Percentiles rank a stretch among this genome's conserved stretches.
Evolutionary conservation across 306 rosid species (phyloP).

Genomic region (Canavalia gladiata): DNA sequence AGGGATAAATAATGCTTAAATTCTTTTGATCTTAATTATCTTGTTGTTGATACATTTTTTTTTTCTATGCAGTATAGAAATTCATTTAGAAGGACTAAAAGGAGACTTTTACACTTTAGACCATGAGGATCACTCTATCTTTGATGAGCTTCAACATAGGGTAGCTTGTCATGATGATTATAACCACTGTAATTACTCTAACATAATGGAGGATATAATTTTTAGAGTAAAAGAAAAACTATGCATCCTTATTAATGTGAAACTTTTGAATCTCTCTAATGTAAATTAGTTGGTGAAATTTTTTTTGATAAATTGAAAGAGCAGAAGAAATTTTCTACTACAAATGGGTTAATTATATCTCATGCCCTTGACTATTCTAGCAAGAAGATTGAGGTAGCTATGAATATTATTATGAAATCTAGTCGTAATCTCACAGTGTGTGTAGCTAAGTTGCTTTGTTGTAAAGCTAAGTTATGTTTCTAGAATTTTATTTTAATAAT

Average conservation of each 20-base stretch:
- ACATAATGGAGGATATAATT: conserved; percentile 75
- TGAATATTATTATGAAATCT: conserved; percentile 6
- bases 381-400: conserved; percentile 49
- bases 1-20: too few relatives aligned
- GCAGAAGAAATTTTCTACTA: conserved; percentile 31
- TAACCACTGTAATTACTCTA: conserved; percentile 27
- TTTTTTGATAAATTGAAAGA: conserved; percentile 50
- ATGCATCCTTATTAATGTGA: conserved; percentile 72
- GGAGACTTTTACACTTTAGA: conserved; percentile 33
- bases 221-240: conserved; percentile 53
- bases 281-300: conserved; percentile 71
- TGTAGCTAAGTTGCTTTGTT: conserved; percentile 1
- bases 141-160: conserved; percentile 44
- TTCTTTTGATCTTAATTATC: not conserved
- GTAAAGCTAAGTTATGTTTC: conserved; percentile 59
- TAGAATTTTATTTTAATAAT: conserved; percentile 45
- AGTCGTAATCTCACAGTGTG: conserved; percentile 30
- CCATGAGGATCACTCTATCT: conserved; percentile 15
- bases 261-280: conserved; percentile 82
- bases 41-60: conserved; percentile 1
- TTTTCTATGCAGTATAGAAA: conserved; percentile 53
- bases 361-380: conserved; percentile 75
- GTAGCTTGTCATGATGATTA: conserved; percentile 32
- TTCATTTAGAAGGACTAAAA: conserved; percentile 48
- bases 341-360: conserved; percentile 75